Percentiles rank a stretch among this genome's conserved stretches.
Evolutionary conservation across 768 basidiomycete genomes (phyloP).

Genomic region (Psilocybe tampanensis): DNA sequence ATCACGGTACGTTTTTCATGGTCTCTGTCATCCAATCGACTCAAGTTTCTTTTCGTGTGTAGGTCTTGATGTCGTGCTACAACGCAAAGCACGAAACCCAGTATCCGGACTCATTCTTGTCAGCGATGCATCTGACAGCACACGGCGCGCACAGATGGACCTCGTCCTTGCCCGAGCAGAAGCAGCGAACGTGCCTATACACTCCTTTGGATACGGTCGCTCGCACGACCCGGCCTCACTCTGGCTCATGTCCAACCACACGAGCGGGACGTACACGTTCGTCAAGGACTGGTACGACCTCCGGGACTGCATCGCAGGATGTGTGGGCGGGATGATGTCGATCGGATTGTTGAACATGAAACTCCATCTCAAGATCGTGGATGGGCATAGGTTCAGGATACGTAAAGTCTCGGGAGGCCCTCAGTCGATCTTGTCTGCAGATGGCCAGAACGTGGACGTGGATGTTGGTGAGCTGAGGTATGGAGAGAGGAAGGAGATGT

Average conservation of each 20-base stretch:
- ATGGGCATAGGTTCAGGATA: slow-evolving; percentile 87
- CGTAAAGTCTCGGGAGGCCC: slow-evolving; percentile 94
- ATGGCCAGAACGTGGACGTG: slow-evolving; percentile 93
- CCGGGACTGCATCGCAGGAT: slow-evolving; percentile 88
- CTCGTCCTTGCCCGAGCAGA: slow-evolving; percentile 95
- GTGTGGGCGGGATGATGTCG: slow-evolving; percentile 95
- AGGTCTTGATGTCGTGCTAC: slow-evolving; percentile 93
- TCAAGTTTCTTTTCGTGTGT: slow-evolving; percentile 10
- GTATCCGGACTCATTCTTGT: slow-evolving; percentile 91
- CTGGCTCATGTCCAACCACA: slow-evolving; percentile 99
- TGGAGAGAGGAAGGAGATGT: slow-evolving; percentile 97
- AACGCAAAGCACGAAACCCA: slow-evolving; percentile 90
- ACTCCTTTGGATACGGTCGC: slow-evolving; percentile 95
- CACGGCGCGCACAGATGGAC: slow-evolving; percentile 96
- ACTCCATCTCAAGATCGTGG: slow-evolving; percentile 92
- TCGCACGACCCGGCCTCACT: slow-evolving; percentile 97
- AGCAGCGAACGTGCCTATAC: slow-evolving; percentile 95
- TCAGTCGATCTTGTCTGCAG: slow-evolving; percentile 82
- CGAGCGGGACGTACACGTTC: slow-evolving; percentile 96
- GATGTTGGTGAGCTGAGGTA: slow-evolving; percentile 93
- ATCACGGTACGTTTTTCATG: slow-evolving; percentile 63
- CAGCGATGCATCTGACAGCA: slow-evolving; percentile 90
- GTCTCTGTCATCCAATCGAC: too few relatives aligned
- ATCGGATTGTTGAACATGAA: slow-evolving; percentile 94
- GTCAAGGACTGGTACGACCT: slow-evolving; percentile 98